Base-by-base conservation (phyloP, 495 filamentous ascomycete species). In the Aspergillus ellipticus region DNA sequence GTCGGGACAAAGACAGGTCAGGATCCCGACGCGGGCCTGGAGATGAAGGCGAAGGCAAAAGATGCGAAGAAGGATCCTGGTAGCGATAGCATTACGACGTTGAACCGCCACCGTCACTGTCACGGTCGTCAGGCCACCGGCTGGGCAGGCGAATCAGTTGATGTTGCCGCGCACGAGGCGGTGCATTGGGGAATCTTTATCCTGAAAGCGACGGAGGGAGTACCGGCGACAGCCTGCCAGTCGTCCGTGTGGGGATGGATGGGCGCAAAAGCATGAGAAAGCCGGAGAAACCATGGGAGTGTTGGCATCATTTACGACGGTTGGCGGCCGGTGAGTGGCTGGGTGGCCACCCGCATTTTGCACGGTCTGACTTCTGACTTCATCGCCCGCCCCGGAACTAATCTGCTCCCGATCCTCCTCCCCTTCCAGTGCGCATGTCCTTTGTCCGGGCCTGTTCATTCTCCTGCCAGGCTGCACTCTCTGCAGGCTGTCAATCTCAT, bases 321-420 rank as follows among this genome's bases (percentile, higher is more conserved):
- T 43, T 42, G 42, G 37, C 7, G 17, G 19, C 33, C 33, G 42
- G 17, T 49, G 51, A 58, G 39, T 63, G 57, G 57, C 46, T 57
- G 61, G 50, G 43, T 47, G 51, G 28, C 24, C 3, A 8, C 21
- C 46, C 24, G 45, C 31, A 29, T 43, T 54, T 29, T 13, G 16
- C 17, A 28, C 45, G 19, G 33, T 31, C 55, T n/a, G n/a, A n/a
- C n/a, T n/a, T n/a, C 54, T 64, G 61, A 64, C 57, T 58, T 60
- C 61, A 64, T 58, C 39, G 37, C 31, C 37, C 35, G 35, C 35
- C 35, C 35, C 51, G 53, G 51, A 47, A 54, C 56, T 53, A 58
- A 54, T 48, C 37, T 58, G 31, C 19, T 54, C 51, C 51, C 56
- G 51, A 50, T 21, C 55, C 55, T 53, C 48, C 29, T 49, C 49